Conservation (phyloP, 805 yeast species). For the Ogataea nitratoaversa region DNA sequence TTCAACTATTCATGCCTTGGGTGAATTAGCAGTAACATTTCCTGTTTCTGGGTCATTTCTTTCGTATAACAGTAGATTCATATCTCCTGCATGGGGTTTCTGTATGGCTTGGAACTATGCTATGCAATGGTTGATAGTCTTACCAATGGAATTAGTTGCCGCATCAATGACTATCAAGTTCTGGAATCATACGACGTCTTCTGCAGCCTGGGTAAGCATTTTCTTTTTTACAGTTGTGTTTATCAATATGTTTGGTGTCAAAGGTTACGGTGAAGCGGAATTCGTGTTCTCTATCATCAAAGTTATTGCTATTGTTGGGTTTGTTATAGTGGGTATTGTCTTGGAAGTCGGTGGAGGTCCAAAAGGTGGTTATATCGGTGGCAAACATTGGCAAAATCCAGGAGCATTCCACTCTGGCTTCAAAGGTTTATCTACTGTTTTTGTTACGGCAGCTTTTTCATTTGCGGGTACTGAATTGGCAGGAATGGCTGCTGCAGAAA, state of each 20-base stretch:
- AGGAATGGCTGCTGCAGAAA: slow-evolving; percentile 59
- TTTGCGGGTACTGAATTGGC: slow-evolving; percentile 58
- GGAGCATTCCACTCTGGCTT: slow-evolving; percentile 45
- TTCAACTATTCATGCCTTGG: slow-evolving; percentile 54
- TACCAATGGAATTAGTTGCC: slow-evolving; percentile 47
- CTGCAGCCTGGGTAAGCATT: slow-evolving; percentile 49
- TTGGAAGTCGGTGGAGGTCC: slow-evolving; percentile 58
- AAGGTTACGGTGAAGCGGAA: slow-evolving; percentile 63
- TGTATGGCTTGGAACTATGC: slow-evolving; percentile 54
- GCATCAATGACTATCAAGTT: slow-evolving; percentile 43
- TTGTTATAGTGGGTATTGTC: slow-evolving; percentile 46
- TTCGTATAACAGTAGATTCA: slow-evolving; percentile 48
- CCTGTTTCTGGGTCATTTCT: slow-evolving; percentile 58
- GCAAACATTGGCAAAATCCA: slow-evolving; percentile 51
- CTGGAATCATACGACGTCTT: slow-evolving; percentile 38
- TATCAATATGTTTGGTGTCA: slow-evolving; percentile 52
- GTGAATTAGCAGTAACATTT: slow-evolving; percentile 54
- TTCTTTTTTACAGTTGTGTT: slow-evolving; percentile 43
- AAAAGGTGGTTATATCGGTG: slow-evolving; percentile 49
- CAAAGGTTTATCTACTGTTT: slow-evolving; percentile 56
- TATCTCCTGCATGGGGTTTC: slow-evolving; percentile 52
- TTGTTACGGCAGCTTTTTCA: slow-evolving; percentile 53
- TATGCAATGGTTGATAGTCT: slow-evolving; percentile 43
- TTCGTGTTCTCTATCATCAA: slow-evolving; percentile 47
- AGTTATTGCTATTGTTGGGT: slow-evolving; percentile 51